Conservation (phyloP, 2,329 filamentous ascomycete species). For the Acarospora socialis region DNA sequence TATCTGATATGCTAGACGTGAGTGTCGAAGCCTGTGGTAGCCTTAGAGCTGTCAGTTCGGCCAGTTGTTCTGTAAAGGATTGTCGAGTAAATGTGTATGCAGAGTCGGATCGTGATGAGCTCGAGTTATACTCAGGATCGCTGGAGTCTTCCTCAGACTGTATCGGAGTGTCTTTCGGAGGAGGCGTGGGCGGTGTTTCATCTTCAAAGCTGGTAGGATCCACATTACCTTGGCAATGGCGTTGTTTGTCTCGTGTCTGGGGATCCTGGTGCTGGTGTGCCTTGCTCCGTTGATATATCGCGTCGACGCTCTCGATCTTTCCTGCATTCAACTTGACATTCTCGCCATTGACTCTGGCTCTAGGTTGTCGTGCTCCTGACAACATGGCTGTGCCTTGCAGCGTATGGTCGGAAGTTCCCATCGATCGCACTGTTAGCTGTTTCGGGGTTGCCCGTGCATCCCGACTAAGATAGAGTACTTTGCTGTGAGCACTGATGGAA, state of each 20-base stretch:
- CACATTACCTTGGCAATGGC: too few species aligned
- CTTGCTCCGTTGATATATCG: too few species aligned
- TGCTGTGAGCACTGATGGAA: conserved; percentile 26
- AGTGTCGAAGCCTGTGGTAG: conserved; percentile 75
- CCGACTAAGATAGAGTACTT: conserved; percentile 25
- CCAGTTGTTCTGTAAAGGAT: conserved; percentile 85
- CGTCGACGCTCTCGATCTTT: too few species aligned
- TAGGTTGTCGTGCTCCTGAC: too few species aligned
- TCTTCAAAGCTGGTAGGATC: conserved; percentile 19
- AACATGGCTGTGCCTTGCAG: too few species aligned
- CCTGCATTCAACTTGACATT: too few species aligned
- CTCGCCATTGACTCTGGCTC: too few species aligned
- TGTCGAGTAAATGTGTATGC: conserved; percentile 87
- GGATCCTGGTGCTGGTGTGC: too few species aligned
- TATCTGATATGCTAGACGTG: conserved; percentile 68
- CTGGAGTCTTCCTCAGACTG: conserved; percentile 15
- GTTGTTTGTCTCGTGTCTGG: too few species aligned
- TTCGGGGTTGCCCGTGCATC: conserved; percentile 4
- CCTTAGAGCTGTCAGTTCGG: conserved; percentile 78
- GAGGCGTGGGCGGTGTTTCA: conserved; percentile 18
- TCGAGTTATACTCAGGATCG: conserved; percentile 28
- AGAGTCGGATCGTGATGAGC: conserved; percentile 56
- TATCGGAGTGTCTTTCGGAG: conserved; percentile 24
- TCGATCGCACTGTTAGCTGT: too few species aligned
- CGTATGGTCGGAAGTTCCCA: too few species aligned